Conservation (phyloP, 1,284 basidiomycete species). For the Microbotryum lychnidis-dioicae region DNA sequence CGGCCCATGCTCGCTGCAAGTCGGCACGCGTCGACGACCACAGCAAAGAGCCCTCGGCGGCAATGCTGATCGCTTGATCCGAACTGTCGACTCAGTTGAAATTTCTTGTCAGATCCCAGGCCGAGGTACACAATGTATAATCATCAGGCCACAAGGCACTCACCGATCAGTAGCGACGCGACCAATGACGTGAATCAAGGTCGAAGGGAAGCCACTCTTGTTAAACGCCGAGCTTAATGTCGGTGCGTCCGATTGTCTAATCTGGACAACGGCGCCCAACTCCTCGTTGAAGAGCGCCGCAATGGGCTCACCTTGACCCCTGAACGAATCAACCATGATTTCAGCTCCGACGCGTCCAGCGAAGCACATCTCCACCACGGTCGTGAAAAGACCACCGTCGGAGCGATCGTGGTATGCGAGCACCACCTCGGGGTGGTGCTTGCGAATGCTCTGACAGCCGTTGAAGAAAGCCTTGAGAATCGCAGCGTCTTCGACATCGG, state of each 20-base stretch:
- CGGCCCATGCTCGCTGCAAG: slow-evolving; percentile 82
- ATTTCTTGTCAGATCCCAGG: too few species aligned
- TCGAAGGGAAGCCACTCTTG: slow-evolving; percentile 61
- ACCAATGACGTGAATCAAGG: slow-evolving; percentile 67
- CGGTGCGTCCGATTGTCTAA: slow-evolving; percentile 51
- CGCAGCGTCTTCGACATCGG: slow-evolving; percentile 75
- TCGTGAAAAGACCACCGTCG: slow-evolving; percentile 88
- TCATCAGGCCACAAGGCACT: too few species aligned
- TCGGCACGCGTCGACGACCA: slow-evolving; percentile 60
- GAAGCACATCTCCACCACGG: slow-evolving; percentile 92
- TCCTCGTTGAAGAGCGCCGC: slow-evolving; percentile 90
- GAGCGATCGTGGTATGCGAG: slow-evolving; percentile 97
- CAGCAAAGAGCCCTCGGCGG: slow-evolving; percentile 50
- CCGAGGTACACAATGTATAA: too few species aligned
- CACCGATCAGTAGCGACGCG: slow-evolving; percentile 48
- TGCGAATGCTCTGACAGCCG: slow-evolving; percentile 62
- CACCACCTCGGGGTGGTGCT: slow-evolving; percentile 55
- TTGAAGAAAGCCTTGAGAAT: slow-evolving; percentile 73
- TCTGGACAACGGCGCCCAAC: slow-evolving; percentile 85
- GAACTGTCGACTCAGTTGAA: slow-evolving; percentile 30
- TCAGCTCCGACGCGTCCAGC: slow-evolving; percentile 75
- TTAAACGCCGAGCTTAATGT: slow-evolving; percentile 56
- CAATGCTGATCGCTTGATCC: slow-evolving; percentile 59
- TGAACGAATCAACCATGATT: slow-evolving; percentile 53
- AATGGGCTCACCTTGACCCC: slow-evolving; percentile 48